Evolutionary conservation across 1,284 basidiomycete genomes (phyloP), one percentile per base, ranked within the genome.

Genomic region (Ustilago cynodontis): DNA sequence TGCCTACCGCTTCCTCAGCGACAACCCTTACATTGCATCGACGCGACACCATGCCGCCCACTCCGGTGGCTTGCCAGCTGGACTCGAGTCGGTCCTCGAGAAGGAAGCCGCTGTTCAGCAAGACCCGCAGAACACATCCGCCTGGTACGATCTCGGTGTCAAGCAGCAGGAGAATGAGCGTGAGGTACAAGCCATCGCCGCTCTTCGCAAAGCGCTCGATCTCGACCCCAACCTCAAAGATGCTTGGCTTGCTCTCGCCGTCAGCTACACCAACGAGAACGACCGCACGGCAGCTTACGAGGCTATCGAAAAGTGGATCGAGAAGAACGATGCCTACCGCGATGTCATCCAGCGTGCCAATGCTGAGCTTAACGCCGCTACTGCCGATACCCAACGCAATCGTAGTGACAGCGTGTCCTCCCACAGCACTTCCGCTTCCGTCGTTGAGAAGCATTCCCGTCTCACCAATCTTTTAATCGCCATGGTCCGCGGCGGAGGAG

Each of bases 161-260:
- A 96, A 94, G 87, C 97, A 99, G 85, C 96, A 99, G 87, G 96
- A 98, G 87, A 98, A 97, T 86, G 96, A 99, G 86, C 91, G 95
- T 24, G 96, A 99, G 87, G 89, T 90, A 24, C 92, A 94, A 81
- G 97, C 96, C 6, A 91, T 99, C 57, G 89, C 92, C 53, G 97
- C 96, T 0, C 89, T 99, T 26, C 89, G 90, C 45, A 92, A 92
- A 68, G 92, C 95, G 1, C 88, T 94, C 52, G 91, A 93, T 77
- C 89, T 98, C 22, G 92, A 97, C 76, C 91, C 85, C 16, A 69
- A 59, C 29, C 61, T 82, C 52, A 72, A 77, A 16, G 90, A 92
- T 0, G 90, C 95, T 0, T 96, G 94, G 91, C 90, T 99, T 37
- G 95, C 95, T 3, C 89, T 99, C 16, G 93, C 94, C 0, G 91